These are phyloP conservation scores for Botrytis cinerea DNA, from an alignment of 2,329 filamentous ascomycete genomes.

Conservation along the genomic window DNA sequence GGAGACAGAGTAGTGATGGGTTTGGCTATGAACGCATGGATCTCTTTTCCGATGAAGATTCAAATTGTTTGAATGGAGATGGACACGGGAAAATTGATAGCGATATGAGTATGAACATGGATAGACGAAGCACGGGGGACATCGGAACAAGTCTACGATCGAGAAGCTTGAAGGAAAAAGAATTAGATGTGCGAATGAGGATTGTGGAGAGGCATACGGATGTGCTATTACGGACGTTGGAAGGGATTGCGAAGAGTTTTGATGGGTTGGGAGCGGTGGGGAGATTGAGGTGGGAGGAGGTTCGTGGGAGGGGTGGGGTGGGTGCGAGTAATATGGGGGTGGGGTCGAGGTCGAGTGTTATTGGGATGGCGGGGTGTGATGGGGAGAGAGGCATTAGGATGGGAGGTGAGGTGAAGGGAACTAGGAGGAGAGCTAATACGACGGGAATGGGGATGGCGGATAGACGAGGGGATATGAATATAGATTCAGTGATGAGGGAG, in stretches of 20 bases:
- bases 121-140: neutral
- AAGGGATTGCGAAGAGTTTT: constrained; percentile 28
- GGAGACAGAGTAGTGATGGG: neutral
- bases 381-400: neutral
- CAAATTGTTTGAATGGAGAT: neutral
- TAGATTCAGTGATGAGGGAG: constrained; percentile 16
- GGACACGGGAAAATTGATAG: neutral
- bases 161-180: constrained; percentile 28
- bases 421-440: constrained; percentile 1
- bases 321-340: neutral
- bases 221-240: constrained; percentile 31
- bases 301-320: neutral
- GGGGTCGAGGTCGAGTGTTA: neutral
- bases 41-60: neutral
- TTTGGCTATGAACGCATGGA: neutral
- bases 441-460: neutral
- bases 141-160: constrained; percentile 21
- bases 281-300: neutral
- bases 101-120: neutral
- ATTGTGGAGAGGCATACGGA: constrained; percentile 37
- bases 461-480: neutral
- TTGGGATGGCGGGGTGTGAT: neutral
- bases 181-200: constrained; percentile 32
- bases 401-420: neutral
- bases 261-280: neutral